Evolutionary conservation across 2,329 filamentous ascomycete species (phyloP), one percentile per base, ranked within the genome.

Genomic region (Curvularia hawaiiensis): DNA sequence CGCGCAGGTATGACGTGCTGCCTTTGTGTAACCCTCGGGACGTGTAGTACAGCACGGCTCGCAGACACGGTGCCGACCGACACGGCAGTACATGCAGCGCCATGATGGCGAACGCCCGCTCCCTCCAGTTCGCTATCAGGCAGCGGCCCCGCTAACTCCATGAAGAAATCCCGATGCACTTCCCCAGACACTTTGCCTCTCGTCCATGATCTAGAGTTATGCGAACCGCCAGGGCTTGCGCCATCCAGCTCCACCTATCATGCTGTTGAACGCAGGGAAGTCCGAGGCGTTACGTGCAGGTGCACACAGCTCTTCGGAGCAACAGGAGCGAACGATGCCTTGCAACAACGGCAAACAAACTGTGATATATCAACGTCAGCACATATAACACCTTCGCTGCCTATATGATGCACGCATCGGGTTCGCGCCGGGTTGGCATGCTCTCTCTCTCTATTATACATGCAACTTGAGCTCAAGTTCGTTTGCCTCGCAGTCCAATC

Each of bases 31-130:
- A 61, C 53, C 26, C 40, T 59, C 59, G 59, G 56, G 49, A 60
- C 41, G 43, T 54, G 39, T 26, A 51, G 39, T 26, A 51, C 30
- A 53, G 31, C 39, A 52, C 46, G 40, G 38, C 40, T 35, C 59
- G 28, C 50, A 50, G 54, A 53, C 45, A 54, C 28, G 41, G 57
- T 58, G 60, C 56, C 59, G 51, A 57, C 52, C 54, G 54, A 61
- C 45, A 57, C 52, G 51, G 61, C 51, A 60, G 50, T 58, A 53
- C 47, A 61, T 61, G 61, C 61, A 62, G 50, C 62, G 48, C 60
- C 51, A 60, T 56, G 55, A 68, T 67, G 63, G 66, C 63, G 59
- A 68, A 59, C 66, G 54, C 62, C 59, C 64, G 61, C 54, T 53
- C 51, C 54, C 56, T 63, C 57, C 60, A 63, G 59, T 60, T 60